A percentile compares a stretch with the other conserved stretches of the same genome.
phyloP scores from a whole-genome alignment of 495 filamentous ascomycete species.

The Penicillium flavigenum region DNA sequence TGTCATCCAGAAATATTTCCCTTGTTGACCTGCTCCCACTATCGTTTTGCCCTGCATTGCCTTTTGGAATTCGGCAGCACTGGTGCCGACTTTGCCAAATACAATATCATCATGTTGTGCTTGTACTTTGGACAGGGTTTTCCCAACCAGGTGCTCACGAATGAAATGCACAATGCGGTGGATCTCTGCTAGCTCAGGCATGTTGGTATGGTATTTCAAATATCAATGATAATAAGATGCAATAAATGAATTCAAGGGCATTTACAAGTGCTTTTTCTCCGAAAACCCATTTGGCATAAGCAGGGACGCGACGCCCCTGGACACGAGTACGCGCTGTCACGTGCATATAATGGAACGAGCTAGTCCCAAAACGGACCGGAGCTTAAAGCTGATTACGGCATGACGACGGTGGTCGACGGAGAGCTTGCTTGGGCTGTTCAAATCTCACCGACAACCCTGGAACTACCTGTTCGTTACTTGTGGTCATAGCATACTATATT shows the following conservation, averaged over 20 bases:
- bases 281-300: background rate
- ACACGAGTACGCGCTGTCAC: conserved; percentile 4
- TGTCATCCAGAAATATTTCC: conserved; percentile 92
- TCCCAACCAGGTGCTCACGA: conserved; percentile 75
- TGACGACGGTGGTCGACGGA: background rate
- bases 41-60: conserved; percentile 77
- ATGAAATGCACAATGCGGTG: conserved; percentile 84
- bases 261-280: conserved; percentile 1
- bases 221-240: background rate
- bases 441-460: background rate
- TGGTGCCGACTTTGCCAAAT: conserved; percentile 85
- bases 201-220: conserved; percentile 30
- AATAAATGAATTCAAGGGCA: conserved; percentile 5
- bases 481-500: background rate
- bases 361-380: background rate
- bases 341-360: background rate
- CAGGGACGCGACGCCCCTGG: background rate
- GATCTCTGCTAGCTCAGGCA: conserved; percentile 87
- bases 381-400: background rate
- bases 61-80: conserved; percentile 64
- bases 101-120: conserved; percentile 76
- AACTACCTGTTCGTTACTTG: background rate
- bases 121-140: conserved; percentile 67
- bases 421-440: background rate
- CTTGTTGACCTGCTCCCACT: conserved; percentile 72